Conservation (phyloP, 2,329 filamentous ascomycete genomes). For the Talaromyces sp. region DNA sequence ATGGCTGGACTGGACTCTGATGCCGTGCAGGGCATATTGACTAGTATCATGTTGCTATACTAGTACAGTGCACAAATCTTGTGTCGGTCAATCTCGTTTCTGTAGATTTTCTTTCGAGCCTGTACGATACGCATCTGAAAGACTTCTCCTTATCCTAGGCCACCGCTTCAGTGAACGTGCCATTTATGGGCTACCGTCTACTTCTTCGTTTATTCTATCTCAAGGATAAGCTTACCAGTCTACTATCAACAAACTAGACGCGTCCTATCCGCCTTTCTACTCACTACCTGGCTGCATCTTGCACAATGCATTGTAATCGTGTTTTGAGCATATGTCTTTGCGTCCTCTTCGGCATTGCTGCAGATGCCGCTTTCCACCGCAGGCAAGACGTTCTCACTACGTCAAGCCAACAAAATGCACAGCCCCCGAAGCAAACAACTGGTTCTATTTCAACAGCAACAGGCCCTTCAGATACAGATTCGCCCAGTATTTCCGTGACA, state of each 20-base stretch:
- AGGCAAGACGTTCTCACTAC: constrained; percentile 12
- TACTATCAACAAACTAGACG: constrained; percentile 1
- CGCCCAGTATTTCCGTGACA: neutral
- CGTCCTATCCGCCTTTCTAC: neutral
- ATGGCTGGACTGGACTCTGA: constrained; percentile 10
- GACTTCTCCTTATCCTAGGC: neutral
- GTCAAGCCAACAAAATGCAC: constrained; percentile 8
- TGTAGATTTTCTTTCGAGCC: neutral
- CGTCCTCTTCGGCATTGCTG: neutral
- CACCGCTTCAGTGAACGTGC: neutral
- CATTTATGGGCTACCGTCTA: neutral
- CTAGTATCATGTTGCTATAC: neutral
- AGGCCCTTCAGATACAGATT: constrained; percentile 2
- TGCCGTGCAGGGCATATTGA: neutral
- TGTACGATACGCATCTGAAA: neutral
- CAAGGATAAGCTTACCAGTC: neutral
- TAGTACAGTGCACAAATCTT: neutral
- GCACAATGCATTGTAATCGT: constrained; percentile 7
- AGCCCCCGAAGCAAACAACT: neutral
- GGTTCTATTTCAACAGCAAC: neutral
- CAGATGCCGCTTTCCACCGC: neutral
- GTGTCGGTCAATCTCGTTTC: neutral
- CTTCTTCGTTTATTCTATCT: neutral
- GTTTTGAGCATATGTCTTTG: constrained; percentile 1
- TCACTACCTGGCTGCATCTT: neutral